phyloP scores from a whole-genome alignment of 2,329 filamentous ascomycete genomes.

The Salinomyces thailandicus region DNA sequence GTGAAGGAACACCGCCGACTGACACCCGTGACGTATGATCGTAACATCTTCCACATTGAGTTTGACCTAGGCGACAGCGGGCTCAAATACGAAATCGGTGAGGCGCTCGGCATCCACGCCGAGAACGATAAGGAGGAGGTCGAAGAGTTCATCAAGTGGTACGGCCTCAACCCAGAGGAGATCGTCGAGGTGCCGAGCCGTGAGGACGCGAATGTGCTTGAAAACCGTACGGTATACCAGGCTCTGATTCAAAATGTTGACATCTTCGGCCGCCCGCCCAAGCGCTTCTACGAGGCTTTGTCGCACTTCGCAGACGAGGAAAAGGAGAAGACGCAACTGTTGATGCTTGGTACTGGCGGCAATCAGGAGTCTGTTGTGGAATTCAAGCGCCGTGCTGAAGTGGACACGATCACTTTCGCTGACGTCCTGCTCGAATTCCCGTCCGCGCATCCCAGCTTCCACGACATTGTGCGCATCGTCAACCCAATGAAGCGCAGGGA shows the following conservation, averaged over 20 bases:
- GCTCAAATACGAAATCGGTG: constrained; percentile 91
- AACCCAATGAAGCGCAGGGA: constrained; percentile 89
- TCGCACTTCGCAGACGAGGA: constrained; percentile 77
- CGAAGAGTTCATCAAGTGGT: constrained; percentile 76
- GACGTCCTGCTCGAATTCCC: constrained; percentile 83
- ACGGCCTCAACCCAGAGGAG: constrained; percentile 71
- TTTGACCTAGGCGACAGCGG: constrained; percentile 89
- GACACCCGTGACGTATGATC: constrained; percentile 79
- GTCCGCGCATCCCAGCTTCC: constrained; percentile 79
- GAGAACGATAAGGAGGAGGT: constrained; percentile 80
- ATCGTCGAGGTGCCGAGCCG: constrained; percentile 86
- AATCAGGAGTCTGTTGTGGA: constrained; percentile 67
- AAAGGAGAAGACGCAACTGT: constrained; percentile 69
- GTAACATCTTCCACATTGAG: constrained; percentile 99
- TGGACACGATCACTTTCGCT: constrained; percentile 83
- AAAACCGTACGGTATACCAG: constrained; percentile 89
- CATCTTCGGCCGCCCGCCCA: constrained; percentile 91
- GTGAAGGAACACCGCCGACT: constrained; percentile 94
- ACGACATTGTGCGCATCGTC: constrained; percentile 80
- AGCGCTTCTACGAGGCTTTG: constrained; percentile 92
- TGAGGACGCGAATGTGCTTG: constrained; percentile 61
- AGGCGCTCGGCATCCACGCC: constrained; percentile 90
- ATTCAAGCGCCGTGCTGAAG: constrained; percentile 84
- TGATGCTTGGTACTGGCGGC: constrained; percentile 54
- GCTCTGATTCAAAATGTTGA: constrained; percentile 85